phyloP scores from a whole-genome alignment of 2,329 filamentous ascomycete species.

The Claviceps spartinae region DNA sequence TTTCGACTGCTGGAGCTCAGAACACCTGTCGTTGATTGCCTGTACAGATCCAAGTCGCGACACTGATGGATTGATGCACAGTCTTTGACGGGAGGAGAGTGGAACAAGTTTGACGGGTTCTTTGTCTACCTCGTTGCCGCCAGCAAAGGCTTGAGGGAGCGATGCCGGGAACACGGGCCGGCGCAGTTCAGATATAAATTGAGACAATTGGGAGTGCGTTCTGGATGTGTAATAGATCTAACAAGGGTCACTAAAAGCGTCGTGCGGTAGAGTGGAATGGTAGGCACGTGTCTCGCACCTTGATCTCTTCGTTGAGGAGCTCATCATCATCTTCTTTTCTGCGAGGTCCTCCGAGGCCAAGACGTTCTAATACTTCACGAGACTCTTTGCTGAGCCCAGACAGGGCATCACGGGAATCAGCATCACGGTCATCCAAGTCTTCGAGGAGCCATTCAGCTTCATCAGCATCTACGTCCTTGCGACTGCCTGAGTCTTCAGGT shows the following conservation, averaged over 20 bases:
- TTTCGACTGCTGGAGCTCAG: conserved; percentile 70
- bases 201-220: conserved; percentile 82
- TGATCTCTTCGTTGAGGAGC: conserved; percentile 50
- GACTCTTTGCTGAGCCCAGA: conserved; percentile 61
- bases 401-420: conserved; percentile 23
- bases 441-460: conserved; percentile 64
- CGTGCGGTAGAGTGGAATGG: conserved; percentile 3
- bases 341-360: conserved; percentile 31
- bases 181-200: conserved; percentile 73
- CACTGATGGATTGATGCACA: conserved; percentile 82
- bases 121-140: conserved; percentile 12
- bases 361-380: conserved; percentile 55
- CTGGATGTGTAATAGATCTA: conserved; percentile 82
- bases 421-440: conserved; percentile 43
- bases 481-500: conserved; percentile 6
- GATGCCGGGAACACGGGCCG: conserved; percentile 67
- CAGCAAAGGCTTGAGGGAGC: conserved; percentile 32
- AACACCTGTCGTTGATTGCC: conserved; percentile 85
- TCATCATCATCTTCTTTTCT: conserved; percentile 26
- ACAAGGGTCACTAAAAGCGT: conserved; percentile 17
- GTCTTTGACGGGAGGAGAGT: conserved; percentile 71
- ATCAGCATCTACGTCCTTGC: conserved; percentile 26
- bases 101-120: conserved; percentile 62
- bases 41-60: conserved; percentile 54
- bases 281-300: conserved; percentile 29